These are phyloP conservation scores for Lophiostoma macrostomum DNA, from an alignment of 495 filamentous ascomycete species.

Conservation along the genomic window DNA sequence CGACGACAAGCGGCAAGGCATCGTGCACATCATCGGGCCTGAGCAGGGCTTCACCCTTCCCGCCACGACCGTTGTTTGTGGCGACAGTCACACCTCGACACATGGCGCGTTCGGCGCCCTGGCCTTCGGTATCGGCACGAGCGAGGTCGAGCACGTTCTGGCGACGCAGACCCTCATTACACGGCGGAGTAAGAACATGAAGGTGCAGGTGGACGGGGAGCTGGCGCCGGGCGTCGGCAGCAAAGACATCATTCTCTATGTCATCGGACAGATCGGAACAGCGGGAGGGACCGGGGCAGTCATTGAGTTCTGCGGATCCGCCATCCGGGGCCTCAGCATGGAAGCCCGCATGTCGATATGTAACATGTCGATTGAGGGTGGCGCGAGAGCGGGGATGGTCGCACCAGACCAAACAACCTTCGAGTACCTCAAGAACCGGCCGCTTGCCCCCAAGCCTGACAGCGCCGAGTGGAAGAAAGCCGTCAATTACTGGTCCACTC, in stretches of 20 bases:
- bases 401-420: conserved; percentile 93
- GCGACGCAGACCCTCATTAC: conserved; percentile 95
- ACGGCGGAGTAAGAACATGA: conserved; percentile 96
- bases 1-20: conserved; percentile 93
- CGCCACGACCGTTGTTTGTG: conserved; percentile 94
- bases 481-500: conserved; percentile 79
- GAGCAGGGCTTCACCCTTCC: conserved; percentile 99
- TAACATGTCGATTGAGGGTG: conserved; percentile 99
- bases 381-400: conserved; percentile 94
- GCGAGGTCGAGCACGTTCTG: conserved; percentile 97
- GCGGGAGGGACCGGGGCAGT: conserved; percentile 92
- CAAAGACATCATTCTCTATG: conserved; percentile 93
- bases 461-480: conserved; percentile 89
- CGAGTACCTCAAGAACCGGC: conserved; percentile 87
- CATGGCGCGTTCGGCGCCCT: conserved; percentile 95
- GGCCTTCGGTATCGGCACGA: conserved; percentile 96
- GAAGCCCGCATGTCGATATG: conserved; percentile 99
- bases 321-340: conserved; percentile 86
- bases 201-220: conserved; percentile 88
- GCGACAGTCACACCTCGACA: conserved; percentile 95
- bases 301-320: conserved; percentile 94
- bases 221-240: conserved; percentile 89
- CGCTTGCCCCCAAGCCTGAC: conserved; percentile 79
- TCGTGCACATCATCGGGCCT: conserved; percentile 98
- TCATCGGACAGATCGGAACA: conserved; percentile 91